Evolutionary conservation across 345 rosid species (phyloP).

Genomic region (Populus simonii): DNA sequence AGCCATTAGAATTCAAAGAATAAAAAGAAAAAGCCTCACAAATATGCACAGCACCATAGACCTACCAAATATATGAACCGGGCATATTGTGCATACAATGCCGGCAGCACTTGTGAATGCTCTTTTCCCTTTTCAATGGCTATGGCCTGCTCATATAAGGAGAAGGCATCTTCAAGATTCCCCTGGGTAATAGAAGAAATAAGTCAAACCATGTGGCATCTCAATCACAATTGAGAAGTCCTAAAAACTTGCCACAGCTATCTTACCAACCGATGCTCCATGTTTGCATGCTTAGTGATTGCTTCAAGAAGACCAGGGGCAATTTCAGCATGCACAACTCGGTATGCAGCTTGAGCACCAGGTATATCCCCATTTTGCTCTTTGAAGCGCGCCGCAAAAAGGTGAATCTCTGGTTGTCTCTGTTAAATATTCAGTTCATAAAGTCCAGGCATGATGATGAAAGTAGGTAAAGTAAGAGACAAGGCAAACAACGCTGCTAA

Average conservation of each 20-base stretch:
- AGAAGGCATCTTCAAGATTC: constrained; percentile 68
- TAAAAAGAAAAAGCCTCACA: not conserved
- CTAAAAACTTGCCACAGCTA: constrained; percentile 15
- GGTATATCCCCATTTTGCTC: constrained; percentile 77
- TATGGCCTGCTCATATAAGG: constrained; percentile 83
- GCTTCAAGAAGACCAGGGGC: constrained; percentile 97
- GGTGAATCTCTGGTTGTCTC: constrained; percentile 94
- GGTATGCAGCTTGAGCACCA: constrained; percentile 91
- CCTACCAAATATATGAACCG: constrained; percentile 77
- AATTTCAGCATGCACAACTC: constrained; percentile 75
- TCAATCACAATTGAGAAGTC: constrained; percentile 6
- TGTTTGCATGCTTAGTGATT: constrained; percentile 86
- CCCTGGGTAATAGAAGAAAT: constrained; percentile 51
- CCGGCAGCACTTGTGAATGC: constrained; percentile 67
- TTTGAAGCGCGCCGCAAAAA: constrained; percentile 82
- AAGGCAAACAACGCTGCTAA: not conserved
- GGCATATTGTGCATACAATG: constrained; percentile 82
- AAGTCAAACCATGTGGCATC: constrained; percentile 16
- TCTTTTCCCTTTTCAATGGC: constrained; percentile 97
- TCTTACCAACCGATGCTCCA: constrained; percentile 85
- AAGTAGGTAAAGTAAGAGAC: not conserved
- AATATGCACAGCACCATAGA: not conserved
- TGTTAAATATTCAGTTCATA: constrained; percentile 24
- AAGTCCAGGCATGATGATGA: not conserved
- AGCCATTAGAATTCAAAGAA: not conserved